Base-by-base conservation (phyloP, 805 yeast species). In the Candida tammaniensis region DNA sequence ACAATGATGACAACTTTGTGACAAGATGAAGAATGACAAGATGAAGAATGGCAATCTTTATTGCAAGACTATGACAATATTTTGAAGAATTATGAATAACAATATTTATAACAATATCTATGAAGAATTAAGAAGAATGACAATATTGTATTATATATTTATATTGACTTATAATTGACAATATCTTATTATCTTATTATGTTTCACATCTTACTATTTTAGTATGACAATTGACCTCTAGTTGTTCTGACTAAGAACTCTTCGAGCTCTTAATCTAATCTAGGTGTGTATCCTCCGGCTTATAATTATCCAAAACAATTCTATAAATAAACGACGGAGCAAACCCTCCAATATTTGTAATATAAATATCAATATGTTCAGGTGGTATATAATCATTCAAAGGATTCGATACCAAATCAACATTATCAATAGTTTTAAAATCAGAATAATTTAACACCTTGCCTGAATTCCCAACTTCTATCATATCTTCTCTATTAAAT, bases 251-350 rank as follows among this genome's bases (percentile, higher is more conserved):
- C 15, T 24, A 13, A 7, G 10, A 16, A 15, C 19, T 27, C 32
- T 15, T n/a, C n/a, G n/a, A n/a, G n/a, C n/a, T n/a, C n/a, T 12
- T 12, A 15, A 26, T 12, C 30, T 59, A 68, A 38, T 70, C 79
- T 43, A 82, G 63, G 48, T 70, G 71, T 39, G 76, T 86, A 64
- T 93, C 98, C 50, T 82, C 88, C 34, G 81, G 77, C 59, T 84
- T 83, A 61, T 93, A 93, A 61, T 91, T 87, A 60, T 93, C 98
- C 66, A 89, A 76, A 14, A 93, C 95, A 36, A 93, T 84, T 61
- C 98, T 81, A 61, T 93, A 93, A 35, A 93, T 84, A 64, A 93
- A 93, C 49, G 91, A 86, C 30, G 98, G 98, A 17, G 98, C 86
- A 56, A 85, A 88, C 11, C 98, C 98, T 31, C 98, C 98, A 33